Conservation (phyloP, 2,329 filamentous ascomycete genomes). For the Cryphonectria japonica region DNA sequence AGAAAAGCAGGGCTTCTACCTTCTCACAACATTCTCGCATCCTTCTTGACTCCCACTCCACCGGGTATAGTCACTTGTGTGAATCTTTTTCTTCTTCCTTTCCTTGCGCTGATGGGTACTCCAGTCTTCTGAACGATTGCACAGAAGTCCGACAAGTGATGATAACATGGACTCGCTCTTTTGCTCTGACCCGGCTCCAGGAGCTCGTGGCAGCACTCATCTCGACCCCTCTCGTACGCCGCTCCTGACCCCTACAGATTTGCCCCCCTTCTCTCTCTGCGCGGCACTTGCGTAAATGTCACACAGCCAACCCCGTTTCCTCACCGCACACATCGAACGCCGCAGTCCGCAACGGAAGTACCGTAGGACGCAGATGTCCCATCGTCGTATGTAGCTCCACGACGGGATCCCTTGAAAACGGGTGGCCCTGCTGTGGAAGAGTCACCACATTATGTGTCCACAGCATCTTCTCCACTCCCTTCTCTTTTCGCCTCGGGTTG, state of each 20-base stretch:
- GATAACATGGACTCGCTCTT: background rate
- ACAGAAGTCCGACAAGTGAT: background rate
- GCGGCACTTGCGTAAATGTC: background rate
- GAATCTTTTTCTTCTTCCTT: background rate
- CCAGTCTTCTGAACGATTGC: background rate
- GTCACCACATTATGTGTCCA: background rate
- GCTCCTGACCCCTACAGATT: background rate
- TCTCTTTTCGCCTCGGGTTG: background rate
- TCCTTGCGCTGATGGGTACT: background rate
- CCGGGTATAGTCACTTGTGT: background rate
- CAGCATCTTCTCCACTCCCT: background rate
- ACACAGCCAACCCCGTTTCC: background rate
- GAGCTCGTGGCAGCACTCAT: background rate
- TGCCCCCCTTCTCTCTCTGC: background rate
- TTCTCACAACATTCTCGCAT: background rate
- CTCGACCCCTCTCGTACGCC: background rate
- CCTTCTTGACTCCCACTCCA: background rate
- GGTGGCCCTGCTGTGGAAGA: background rate
- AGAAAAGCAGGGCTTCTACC: constrained; percentile 17
- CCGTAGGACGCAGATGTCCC: constrained; percentile 11
- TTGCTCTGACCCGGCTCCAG: background rate
- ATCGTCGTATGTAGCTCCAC: background rate
- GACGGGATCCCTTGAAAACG: background rate
- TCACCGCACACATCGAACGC: constrained; percentile 1
- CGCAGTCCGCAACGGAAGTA: background rate